Evolutionary conservation across 352 stramenopile species (phyloP), one percentile per base, ranked within the genome.

Genomic region (Phytophthora sansomeana): DNA sequence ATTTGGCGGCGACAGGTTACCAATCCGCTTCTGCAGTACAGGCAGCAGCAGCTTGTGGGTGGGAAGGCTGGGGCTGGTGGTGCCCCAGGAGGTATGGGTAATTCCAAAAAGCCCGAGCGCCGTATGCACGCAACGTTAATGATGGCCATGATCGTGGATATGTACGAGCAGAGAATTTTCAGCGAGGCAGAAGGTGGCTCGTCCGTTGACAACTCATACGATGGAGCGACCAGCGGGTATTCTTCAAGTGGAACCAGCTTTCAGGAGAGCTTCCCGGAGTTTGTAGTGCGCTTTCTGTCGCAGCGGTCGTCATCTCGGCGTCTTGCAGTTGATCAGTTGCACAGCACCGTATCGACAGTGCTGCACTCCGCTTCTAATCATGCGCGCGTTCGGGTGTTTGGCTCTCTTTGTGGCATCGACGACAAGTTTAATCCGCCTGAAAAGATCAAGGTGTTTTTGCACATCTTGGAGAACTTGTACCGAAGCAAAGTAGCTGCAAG

Each of bases 111-210:
- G 46, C 79, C 69, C 14, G 84, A 93, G 28, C 74, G 81, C 14
- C 81, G 85, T 14, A 91, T 95, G 63, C 86, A 95, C 59, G 57
- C 89, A 17, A 83, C 83, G 14, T 49, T 90, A 32, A 58, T 93
- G 19, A 81, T 92, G 74, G 67, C 79, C 6, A 64, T 90, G 61
- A 91, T 93, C 55, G 62, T 92, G 35, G 85, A 95, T 43, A 76
- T 92, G 7, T 93, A 90, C 65, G 86, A 93, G 46, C 82, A 91
- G 58, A 74, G 72, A 4, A 65, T 87, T 41, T 53, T 75, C 17
- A 63, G 55, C 19, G 79, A 85, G 55, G 21, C 72, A 33, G 84
- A 88, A 46, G 68, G 75, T 38, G 56, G 62, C 39, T 46, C 44
- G n/a, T 19, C n/a, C 8, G 41, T 60, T 28, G 54, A 74, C 38